Evolutionary conservation across 179 eudicot species (phyloP), one percentile per base, ranked within the genome.

Genomic region (Heliamphora pulchella): DNA sequence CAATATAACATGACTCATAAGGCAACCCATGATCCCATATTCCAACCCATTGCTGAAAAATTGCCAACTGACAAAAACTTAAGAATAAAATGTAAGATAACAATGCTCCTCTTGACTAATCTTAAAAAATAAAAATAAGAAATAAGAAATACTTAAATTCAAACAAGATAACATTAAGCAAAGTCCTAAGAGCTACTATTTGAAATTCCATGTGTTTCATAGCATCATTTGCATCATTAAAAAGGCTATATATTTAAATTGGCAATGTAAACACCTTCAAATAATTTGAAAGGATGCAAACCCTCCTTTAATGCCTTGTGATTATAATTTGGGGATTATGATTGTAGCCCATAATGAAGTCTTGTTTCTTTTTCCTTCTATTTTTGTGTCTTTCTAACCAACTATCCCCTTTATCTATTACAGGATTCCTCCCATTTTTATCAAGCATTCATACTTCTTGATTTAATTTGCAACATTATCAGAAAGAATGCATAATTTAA

Each of bases 331-430:
- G 76, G 43, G 76, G 44, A 51, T 53, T 8, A 53, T 2, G 62
- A 71, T 50, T 71, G 31, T 50, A 71, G 50, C 59, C 58, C 2
- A 44, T 2, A 50, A 50, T 5, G 41, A 18, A 69, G 73, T 46
- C 53, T 46, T 69, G 22, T 15, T 46, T 48, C 57, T 71, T 5
- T 71, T 71, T 71, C 74, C 74, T 47, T 47, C 75, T 39, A n/a
- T 17, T 71, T 71, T 71, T 47, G 5, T 48, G 2, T 44, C n/a
- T 69, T 51, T 15, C 46, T 22, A 31, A 54, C 20, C 62, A 17
- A 31, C 0, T 4, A 8, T 13, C 2, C n/a, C 59, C 47, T 54
- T 53, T 11, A 72, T 53, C 44, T 31, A 39, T 73, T 51, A 58
- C 58, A 71, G n/a, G 18, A 59, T 59, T 3, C 58, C 44, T 22